Conservation (phyloP, 2,329 filamentous ascomycete species). For the Fusarium drepaniforme region DNA sequence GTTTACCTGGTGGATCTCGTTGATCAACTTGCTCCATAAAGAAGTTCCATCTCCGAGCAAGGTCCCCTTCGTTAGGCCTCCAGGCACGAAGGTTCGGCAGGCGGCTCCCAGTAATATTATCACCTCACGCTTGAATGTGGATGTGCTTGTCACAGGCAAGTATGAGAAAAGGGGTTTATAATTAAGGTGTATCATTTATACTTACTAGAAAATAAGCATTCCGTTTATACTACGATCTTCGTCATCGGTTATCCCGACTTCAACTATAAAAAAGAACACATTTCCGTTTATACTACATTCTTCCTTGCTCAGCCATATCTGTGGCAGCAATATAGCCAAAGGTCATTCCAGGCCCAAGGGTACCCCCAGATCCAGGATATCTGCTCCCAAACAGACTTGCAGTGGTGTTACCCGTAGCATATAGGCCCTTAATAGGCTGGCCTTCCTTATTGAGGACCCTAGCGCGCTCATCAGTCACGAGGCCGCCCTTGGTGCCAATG, state of each 20-base stretch:
- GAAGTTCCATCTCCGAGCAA: no score
- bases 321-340: constrained; percentile 48
- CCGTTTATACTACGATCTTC: neutral
- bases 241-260: no score
- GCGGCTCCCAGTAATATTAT: no score
- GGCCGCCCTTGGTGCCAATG: constrained; percentile 53
- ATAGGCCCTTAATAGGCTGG: constrained; percentile 45
- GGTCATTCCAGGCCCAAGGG: constrained; percentile 51
- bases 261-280: no score
- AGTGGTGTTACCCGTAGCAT: constrained; percentile 50
- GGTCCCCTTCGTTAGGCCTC: no score
- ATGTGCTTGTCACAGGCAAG: no score
- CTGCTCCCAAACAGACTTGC: constrained; percentile 50
- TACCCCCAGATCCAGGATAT: constrained; percentile 51
- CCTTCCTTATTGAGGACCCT: constrained; percentile 40
- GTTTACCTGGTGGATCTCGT: no score
- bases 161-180: no score
- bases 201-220: neutral
- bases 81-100: no score
- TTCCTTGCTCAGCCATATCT: neutral
- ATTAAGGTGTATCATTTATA: neutral
- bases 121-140: no score
- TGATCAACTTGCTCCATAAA: no score
- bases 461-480: constrained; percentile 49
- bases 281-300: neutral